These are phyloP conservation scores for Vaccinium myrtillus DNA, from an alignment of 148 eudicot species.

Conservation along the genomic window DNA sequence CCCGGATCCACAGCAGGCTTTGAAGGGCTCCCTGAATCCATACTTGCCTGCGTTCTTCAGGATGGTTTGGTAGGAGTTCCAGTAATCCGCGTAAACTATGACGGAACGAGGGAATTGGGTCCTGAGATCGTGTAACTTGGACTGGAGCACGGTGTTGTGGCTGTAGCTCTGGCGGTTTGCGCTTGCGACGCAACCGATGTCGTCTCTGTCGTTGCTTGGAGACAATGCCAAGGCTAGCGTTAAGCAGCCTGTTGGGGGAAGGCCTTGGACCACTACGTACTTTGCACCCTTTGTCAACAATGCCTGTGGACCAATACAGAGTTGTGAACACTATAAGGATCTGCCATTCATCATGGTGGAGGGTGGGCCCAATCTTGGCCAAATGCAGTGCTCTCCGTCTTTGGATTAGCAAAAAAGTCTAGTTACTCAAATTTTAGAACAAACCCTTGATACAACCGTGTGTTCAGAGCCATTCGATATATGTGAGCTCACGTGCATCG, in stretches of 20 bases:
- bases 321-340: neutral
- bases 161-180: constrained; percentile 38
- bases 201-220: constrained; percentile 52
- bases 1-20: constrained; percentile 74
- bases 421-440: too few relatives aligned
- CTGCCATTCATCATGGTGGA: neutral
- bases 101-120: constrained; percentile 38
- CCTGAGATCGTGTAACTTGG: constrained; percentile 37
- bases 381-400: neutral
- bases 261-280: constrained; percentile 71
- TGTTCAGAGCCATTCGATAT: neutral
- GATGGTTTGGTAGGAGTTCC: constrained; percentile 50
- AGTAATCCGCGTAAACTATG: constrained; percentile 73
- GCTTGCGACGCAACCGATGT: constrained; percentile 54
- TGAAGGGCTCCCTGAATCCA: constrained; percentile 62
- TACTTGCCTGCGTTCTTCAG: constrained; percentile 36
- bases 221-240: constrained; percentile 54
- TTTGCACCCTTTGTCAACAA: constrained; percentile 74
- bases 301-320: constrained; percentile 37
- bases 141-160: constrained; percentile 63
- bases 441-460: neutral
- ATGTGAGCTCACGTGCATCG: neutral
- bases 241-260: constrained; percentile 86
- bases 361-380: neutral
- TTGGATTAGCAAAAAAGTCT: neutral